phyloP scores from a whole-genome alignment of 208 protist genomes.

The Phytomonas sp. region DNA sequence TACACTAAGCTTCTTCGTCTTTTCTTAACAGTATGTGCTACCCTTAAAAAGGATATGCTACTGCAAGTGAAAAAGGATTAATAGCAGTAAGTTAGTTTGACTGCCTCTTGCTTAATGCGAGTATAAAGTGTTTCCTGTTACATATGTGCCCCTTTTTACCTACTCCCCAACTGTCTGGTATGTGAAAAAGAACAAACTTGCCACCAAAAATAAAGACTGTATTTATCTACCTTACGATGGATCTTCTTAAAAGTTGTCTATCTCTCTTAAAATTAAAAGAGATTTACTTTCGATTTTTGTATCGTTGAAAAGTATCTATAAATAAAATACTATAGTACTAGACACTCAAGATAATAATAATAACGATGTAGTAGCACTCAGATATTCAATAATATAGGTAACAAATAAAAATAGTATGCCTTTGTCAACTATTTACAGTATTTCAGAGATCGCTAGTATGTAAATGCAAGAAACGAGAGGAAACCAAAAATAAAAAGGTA shows the following conservation, averaged over 20 bases:
- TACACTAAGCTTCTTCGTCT: neutral
- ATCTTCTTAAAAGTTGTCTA: neutral
- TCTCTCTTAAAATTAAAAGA: neutral
- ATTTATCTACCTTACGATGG: neutral
- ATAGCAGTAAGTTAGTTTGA: neutral
- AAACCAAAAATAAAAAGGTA: neutral
- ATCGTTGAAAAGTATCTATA: neutral
- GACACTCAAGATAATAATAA: neutral
- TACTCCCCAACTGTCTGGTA: neutral
- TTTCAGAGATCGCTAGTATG: neutral
- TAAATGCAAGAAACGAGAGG: neutral
- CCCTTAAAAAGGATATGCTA: neutral
- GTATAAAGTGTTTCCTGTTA: neutral
- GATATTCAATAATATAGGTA: neutral
- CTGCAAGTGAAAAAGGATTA: neutral
- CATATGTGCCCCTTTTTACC: neutral
- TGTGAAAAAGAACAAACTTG: neutral
- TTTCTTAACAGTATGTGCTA: neutral
- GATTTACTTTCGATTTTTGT: neutral
- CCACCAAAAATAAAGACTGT: neutral
- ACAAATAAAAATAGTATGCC: neutral
- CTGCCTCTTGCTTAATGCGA: neutral
- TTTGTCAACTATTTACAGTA: neutral
- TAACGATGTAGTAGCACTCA: neutral
- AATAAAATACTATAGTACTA: neutral